Conservation (phyloP, 305 asterid genomes). For the Solanum hybrid region DNA sequence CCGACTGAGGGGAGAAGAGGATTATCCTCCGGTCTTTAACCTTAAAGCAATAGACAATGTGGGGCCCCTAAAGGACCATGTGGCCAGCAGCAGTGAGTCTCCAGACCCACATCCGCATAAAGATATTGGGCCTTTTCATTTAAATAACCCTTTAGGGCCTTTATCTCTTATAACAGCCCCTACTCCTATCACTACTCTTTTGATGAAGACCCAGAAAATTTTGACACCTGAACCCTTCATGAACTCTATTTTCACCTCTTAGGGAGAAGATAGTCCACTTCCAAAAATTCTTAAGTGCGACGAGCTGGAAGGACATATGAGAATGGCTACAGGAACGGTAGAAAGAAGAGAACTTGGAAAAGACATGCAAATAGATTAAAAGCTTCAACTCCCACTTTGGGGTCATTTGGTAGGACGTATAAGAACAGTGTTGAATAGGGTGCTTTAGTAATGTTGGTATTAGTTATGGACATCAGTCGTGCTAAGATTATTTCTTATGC, state of each 20-base stretch:
- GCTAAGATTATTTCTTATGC: neutral
- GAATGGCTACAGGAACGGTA: neutral
- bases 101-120: neutral
- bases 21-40: neutral
- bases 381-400: neutral
- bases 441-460: neutral
- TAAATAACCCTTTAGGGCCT: neutral
- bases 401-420: neutral
- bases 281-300: neutral
- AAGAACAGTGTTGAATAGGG: neutral
- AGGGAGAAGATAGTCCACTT: neutral
- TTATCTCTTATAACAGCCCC: neutral
- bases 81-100: neutral
- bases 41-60: neutral
- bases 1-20: neutral
- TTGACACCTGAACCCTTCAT: neutral
- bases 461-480: neutral
- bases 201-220: neutral
- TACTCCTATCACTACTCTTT: neutral
- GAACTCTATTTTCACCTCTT: neutral
- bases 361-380: neutral
- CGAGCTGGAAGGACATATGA: neutral
- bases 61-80: neutral
- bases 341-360: neutral
- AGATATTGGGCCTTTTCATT: neutral